Evolutionary conservation across 2,329 filamentous ascomycete genomes (phyloP).

Genomic region (Leptographium radiaticola): DNA sequence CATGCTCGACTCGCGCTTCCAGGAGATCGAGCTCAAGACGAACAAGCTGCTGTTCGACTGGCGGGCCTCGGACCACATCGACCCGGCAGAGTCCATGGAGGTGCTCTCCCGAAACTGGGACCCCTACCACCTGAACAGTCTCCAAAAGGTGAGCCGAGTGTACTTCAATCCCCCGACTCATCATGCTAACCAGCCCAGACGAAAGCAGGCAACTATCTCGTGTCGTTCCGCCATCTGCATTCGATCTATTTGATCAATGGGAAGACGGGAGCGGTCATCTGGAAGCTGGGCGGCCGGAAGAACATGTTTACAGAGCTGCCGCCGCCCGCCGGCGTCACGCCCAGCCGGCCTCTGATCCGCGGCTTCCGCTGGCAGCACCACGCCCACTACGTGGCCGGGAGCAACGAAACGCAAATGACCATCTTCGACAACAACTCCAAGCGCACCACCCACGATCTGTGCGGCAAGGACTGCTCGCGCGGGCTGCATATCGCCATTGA

Average conservation of each 20-base stretch:
- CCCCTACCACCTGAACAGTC: conserved; percentile 36
- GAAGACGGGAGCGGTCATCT: conserved; percentile 27
- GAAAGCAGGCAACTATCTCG: conserved; percentile 27
- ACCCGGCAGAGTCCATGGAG: conserved; percentile 12
- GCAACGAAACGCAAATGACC: conserved; percentile 26
- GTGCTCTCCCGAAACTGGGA: conserved; percentile 23
- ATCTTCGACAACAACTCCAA: conserved; percentile 38
- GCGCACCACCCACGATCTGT: conserved; percentile 20
- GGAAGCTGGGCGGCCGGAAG: conserved; percentile 30
- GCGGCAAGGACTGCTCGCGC: conserved; percentile 20
- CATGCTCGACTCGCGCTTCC: conserved; percentile 41
- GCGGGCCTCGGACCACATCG: conserved; percentile 38
- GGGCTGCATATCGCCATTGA: conserved; percentile 32
- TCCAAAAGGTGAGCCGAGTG: conserved; percentile 22
- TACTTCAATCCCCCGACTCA: not conserved
- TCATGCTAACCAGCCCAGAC: conserved; percentile 11
- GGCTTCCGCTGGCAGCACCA: conserved; percentile 32
- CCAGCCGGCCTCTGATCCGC: not conserved
- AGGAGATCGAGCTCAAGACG: conserved; percentile 37
- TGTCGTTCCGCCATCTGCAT: conserved; percentile 29
- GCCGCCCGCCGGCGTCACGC: conserved; percentile 8
- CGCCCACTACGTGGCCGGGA: conserved; percentile 26
- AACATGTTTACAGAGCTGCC: conserved; percentile 25
- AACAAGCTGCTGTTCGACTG: conserved; percentile 45
- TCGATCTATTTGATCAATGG: conserved; percentile 27